Base-by-base conservation (phyloP, 148 eudicot genomes). In the Persicaria tinctoria region DNA sequence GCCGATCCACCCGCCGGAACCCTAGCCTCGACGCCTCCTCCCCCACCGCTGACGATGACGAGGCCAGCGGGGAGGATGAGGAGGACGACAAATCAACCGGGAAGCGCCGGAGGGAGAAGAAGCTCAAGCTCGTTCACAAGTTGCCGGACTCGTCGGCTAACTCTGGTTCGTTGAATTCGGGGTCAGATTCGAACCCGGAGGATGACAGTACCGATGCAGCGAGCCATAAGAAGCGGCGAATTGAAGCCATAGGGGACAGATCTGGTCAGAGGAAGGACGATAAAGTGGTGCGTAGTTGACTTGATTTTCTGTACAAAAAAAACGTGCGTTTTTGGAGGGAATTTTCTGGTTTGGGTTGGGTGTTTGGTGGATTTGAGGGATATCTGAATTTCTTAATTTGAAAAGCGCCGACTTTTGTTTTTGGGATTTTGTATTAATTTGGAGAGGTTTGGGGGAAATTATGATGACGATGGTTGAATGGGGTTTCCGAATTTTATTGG, bases 1-100 rank as follows among this genome's bases (percentile, higher is more conserved):
- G 88, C 48, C 81, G 84, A 86, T 86, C 88, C 69, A 81, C 86
- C 46, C 81, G 86, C 77, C 75, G 88, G 60, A 83, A 81, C 83
- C 85, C 89, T 74, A 81, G 78, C 70, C 80, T 78, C 73, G 76
- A 83, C 70, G 14, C 5, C 66, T 41, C 63, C 55, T 32, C 49
- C 68, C 64, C 66, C 18, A 38, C 41, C 12, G 27, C 76, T 0
- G 62, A 50, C 63, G 56, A 53, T 47, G 78, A 44, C 11, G 38
- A 32, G 13, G 7, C 64, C 68, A n/a, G 74, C 48, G 41, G 13
- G 8, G n/a, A 9, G 12, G 81, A 50, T 5, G 81, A 75, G 2
- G 77, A 68, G 3, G 77, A 48, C 18, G 78, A 75, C 12, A n/a
- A 70, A 8, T 47, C 70, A n/a, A 41, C 14, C n/a, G 46, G 54